Evolutionary conservation across 2,329 filamentous ascomycete genomes (phyloP).

Genomic region (Seiridium unicorne): DNA sequence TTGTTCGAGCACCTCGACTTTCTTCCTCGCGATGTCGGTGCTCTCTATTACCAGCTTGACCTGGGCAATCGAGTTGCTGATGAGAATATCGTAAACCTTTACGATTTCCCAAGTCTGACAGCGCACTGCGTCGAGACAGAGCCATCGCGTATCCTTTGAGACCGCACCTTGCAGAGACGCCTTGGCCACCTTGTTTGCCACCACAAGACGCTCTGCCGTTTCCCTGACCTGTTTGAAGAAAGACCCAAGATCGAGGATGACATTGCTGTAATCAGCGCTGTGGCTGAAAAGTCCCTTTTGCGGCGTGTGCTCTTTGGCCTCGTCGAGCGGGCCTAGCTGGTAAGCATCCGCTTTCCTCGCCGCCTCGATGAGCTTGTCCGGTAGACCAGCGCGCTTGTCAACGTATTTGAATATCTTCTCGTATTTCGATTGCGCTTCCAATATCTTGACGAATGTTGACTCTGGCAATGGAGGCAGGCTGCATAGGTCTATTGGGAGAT

Average conservation of each 20-base stretch:
- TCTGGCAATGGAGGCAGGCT: background rate
- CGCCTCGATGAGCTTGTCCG: background rate
- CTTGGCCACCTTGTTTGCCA: background rate
- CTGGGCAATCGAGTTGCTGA: background rate
- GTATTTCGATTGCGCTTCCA: background rate
- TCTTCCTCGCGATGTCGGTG: background rate
- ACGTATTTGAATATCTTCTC: slow-evolving; percentile 1
- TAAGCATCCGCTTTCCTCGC: background rate
- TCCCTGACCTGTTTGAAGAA: slow-evolving; percentile 1
- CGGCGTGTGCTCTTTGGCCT: background rate
- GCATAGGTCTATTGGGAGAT: background rate
- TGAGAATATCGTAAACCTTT: background rate
- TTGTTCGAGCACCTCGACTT: background rate
- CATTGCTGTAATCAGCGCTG: background rate
- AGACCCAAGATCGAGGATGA: background rate
- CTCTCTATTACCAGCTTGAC: background rate
- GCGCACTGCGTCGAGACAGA: background rate
- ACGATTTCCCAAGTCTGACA: background rate
- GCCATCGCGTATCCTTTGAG: background rate
- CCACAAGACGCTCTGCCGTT: background rate
- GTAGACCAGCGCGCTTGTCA: background rate
- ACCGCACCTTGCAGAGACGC: background rate
- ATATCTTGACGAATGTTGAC: background rate
- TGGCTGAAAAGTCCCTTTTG: background rate
- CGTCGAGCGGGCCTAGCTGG: background rate